Conservation (phyloP, 2,329 filamentous ascomycete species). For the Lasiodiplodia hormozganensis region DNA sequence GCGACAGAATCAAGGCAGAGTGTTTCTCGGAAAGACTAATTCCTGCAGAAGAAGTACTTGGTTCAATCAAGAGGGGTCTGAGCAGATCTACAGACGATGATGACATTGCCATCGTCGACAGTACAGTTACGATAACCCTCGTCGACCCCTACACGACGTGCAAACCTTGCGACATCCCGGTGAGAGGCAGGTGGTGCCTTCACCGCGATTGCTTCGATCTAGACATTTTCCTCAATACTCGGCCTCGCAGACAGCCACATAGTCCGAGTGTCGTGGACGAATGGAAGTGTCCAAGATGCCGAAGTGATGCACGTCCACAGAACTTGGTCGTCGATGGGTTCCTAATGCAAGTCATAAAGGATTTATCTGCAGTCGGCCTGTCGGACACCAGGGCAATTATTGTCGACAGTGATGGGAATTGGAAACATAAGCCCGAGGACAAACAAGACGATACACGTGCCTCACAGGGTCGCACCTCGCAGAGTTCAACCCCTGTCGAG, state of each 20-base stretch:
- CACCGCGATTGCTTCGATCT: constrained; percentile 94
- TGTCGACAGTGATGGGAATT: constrained; percentile 63
- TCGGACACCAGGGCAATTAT: constrained; percentile 66
- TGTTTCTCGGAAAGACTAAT: constrained; percentile 41
- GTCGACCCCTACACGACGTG: constrained; percentile 55
- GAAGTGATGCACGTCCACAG: constrained; percentile 75
- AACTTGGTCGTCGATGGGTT: constrained; percentile 77
- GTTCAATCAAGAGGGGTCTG: constrained; percentile 63
- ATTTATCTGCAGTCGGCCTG: constrained; percentile 59
- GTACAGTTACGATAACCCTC: constrained; percentile 51
- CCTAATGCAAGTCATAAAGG: constrained; percentile 65
- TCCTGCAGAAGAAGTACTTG: constrained; percentile 58
- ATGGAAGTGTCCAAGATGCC: constrained; percentile 89
- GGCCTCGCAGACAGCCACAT: constrained; percentile 46
- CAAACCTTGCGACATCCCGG: constrained; percentile 71
- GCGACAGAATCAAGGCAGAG: constrained; percentile 45
- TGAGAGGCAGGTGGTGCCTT: constrained; percentile 71
- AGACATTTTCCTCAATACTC: constrained; percentile 76
- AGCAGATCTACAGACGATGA: constrained; percentile 51
- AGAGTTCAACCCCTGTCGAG: neutral
- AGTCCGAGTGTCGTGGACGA: constrained; percentile 62
- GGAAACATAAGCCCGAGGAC: constrained; percentile 31
- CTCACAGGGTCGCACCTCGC: neutral
- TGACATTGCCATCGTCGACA: constrained; percentile 51
- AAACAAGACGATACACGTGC: constrained; percentile 1